These are phyloP conservation scores for Fonsecaea multimorphosa DNA, from an alignment of 2,329 filamentous ascomycete genomes.

Conservation along the genomic window DNA sequence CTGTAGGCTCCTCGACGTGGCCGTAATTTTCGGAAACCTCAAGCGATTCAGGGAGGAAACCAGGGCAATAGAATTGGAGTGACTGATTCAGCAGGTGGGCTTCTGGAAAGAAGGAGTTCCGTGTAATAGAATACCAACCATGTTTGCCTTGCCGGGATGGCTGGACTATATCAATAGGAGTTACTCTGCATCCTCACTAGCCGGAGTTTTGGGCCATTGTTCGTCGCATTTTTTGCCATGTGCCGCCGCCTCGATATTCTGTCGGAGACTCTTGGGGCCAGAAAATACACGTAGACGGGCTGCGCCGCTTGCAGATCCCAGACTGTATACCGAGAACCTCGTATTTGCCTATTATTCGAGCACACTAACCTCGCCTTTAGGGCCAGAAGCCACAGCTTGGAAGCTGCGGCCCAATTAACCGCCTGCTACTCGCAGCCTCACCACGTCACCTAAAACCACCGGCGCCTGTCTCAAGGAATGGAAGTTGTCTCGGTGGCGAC, in stretches of 20 bases:
- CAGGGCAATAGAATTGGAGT: background rate
- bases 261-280: background rate
- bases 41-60: constrained; percentile 5
- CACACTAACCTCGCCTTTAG: background rate
- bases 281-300: background rate
- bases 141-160: background rate
- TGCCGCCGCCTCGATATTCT: background rate
- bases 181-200: no score
- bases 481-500: background rate
- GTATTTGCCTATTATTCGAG: background rate
- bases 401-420: background rate
- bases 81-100: background rate
- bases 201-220: no score
- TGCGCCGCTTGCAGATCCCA: background rate
- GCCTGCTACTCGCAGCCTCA: no score
- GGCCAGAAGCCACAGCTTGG: background rate
- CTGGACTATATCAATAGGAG: background rate
- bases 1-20: background rate
- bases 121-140: background rate
- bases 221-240: no score
- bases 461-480: background rate
- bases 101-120: background rate
- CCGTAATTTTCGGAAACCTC: background rate
- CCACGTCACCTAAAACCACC: background rate
- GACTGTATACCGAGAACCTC: background rate